A percentile compares a stretch with the other conserved stretches of the same genome.
Evolutionary conservation across 768 basidiomycete genomes (phyloP).

Genomic region (Termitomyces titanicus): DNA sequence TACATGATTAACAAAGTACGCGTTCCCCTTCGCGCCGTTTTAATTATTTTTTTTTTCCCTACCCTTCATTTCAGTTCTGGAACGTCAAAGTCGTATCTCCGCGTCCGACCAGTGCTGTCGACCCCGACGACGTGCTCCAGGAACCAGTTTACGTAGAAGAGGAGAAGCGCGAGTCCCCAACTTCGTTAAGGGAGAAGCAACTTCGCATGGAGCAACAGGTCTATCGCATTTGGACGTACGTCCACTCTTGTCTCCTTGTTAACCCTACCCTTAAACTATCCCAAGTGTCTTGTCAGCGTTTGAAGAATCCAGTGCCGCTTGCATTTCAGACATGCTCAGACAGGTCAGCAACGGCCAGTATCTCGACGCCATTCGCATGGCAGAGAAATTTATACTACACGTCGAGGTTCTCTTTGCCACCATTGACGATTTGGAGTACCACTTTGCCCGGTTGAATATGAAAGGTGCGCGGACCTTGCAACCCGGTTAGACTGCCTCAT

Average conservation of each 20-base stretch:
- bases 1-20: conserved; percentile 99
- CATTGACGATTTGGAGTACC: conserved; percentile 92
- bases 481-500: conserved; percentile 1
- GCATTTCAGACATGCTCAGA: conserved; percentile 97
- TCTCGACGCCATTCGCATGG: conserved; percentile 95
- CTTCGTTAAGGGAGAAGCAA: conserved; percentile 85
- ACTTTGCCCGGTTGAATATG: conserved; percentile 73
- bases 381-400: conserved; percentile 97
- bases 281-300: conserved; percentile 89
- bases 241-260: conserved; percentile 16
- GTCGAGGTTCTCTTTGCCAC: conserved; percentile 97
- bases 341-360: conserved; percentile 97
- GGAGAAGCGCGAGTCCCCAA: conserved; percentile 75
- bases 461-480: conserved; percentile 62
- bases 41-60: conserved; percentile 1
- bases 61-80: conserved; percentile 71
- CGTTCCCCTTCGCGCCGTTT: conserved; percentile 3
- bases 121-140: conserved; percentile 45
- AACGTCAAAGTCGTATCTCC: conserved; percentile 90
- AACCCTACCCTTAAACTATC: conserved; percentile 7
- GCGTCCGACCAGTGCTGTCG: conserved; percentile 59
- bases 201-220: conserved; percentile 95
- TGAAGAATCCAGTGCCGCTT: conserved; percentile 98
- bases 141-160: conserved; percentile 67
- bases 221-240: conserved; percentile 98